phyloP scores from a whole-genome alignment of 306 rosid genomes.

The Dalbergia cultrata region DNA sequence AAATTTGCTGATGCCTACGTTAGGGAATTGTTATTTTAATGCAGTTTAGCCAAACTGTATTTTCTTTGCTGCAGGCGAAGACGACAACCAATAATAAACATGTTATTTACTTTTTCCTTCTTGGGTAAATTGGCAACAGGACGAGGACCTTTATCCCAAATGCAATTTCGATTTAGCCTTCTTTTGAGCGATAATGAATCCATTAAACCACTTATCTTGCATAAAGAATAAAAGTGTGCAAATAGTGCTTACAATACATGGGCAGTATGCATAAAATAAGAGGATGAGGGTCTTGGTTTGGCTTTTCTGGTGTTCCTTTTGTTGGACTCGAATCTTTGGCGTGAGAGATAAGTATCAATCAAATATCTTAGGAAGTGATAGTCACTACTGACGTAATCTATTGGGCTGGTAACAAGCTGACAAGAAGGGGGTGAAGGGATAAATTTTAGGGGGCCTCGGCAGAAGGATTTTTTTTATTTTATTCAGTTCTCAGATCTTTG shows the following conservation, averaged over 20 bases:
- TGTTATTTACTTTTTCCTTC: no score
- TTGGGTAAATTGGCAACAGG: no score
- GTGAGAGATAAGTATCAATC: constrained; percentile 37
- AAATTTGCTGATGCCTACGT: background rate
- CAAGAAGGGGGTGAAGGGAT: constrained; percentile 25
- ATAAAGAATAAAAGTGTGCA: background rate
- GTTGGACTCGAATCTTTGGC: constrained; percentile 49
- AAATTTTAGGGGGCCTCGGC: background rate
- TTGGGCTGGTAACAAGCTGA: constrained; percentile 34
- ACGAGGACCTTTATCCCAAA: no score
- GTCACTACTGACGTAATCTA: constrained; percentile 32
- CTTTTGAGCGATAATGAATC: background rate
- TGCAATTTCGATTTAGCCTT: background rate
- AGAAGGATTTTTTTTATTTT: no score
- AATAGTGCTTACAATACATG: background rate
- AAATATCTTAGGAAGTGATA: constrained; percentile 40
- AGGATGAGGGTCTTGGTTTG: constrained; percentile 21
- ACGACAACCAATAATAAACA: no score
- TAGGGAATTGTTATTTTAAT: background rate
- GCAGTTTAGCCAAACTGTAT: no score
- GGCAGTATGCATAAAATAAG: constrained; percentile 21
- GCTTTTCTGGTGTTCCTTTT: constrained; percentile 2
- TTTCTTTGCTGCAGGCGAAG: background rate
- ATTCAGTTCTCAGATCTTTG: no score
- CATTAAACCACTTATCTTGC: background rate